Percentiles rank a stretch among this genome's conserved stretches.
These are phyloP conservation scores for Drosera capensis DNA, from an alignment of 148 eudicot species.

Conservation along the genomic window DNA sequence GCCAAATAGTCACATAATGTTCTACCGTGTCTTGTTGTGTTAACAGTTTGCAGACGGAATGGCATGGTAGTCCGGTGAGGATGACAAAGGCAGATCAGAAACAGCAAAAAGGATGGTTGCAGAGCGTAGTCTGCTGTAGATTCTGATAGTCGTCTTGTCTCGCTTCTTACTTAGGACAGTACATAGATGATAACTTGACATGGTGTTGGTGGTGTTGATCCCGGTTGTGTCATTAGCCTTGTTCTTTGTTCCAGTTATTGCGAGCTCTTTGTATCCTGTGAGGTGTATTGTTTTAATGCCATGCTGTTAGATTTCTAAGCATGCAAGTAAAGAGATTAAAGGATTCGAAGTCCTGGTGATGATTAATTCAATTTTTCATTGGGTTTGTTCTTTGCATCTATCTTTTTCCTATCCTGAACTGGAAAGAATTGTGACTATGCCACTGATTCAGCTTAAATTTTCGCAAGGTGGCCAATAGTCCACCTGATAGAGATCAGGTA, in stretches of 20 bases:
- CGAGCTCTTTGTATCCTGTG: not conserved
- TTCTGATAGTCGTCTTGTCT: constrained; percentile 17
- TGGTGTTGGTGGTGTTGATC: not conserved
- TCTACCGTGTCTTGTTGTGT: constrained; percentile 3
- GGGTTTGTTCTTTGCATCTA: no score
- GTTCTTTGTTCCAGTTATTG: not conserved
- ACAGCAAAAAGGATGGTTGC: constrained; percentile 53
- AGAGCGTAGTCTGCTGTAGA: constrained; percentile 76
- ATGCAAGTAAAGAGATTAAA: not conserved
- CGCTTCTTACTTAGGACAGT: not conserved
- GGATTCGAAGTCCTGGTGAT: not conserved
- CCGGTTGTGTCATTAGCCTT: not conserved
- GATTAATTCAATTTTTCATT: no score
- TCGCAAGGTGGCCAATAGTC: no score
- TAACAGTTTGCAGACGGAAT: constrained; percentile 67
- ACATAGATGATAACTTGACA: not conserved
- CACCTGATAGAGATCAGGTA: no score
- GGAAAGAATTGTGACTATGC: no score
- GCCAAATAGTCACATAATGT: no score
- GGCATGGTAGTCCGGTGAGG: constrained; percentile 91
- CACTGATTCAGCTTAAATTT: no score
- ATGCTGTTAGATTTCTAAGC: not conserved
- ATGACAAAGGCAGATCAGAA: constrained; percentile 79
- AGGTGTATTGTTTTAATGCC: not conserved
- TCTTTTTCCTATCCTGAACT: no score